Evolutionary conservation across 2,329 filamentous ascomycete species (phyloP), one percentile per base, ranked within the genome.

Genomic region (Pseudonectria foliicola): DNA sequence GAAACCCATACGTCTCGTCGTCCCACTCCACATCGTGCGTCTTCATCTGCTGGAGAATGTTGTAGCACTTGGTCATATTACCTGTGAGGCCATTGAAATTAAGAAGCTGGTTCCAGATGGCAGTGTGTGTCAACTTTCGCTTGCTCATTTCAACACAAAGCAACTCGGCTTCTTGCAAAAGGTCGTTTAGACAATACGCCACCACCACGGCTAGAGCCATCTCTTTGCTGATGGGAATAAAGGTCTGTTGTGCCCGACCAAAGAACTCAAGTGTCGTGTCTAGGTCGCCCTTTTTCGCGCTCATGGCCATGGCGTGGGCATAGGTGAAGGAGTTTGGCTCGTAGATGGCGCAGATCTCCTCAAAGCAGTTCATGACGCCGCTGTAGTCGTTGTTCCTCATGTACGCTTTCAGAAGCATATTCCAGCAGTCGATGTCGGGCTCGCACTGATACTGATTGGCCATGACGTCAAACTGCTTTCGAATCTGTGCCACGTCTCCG

Each of bases 51-150:
- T 61, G 56, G 14, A 77, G 59, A 6, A 75, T 37, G 4, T 59
- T 62, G 46, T 75, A 69, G 34, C 74, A 62, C 31, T 61, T 61
- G n/a, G 53, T 54, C 6, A 77, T 55, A 34, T 70, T 66, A 36
- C 81, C 73, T 6, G 73, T 70, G 36, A 75, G 63, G 6, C 84
- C 85, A 55, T 87, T 73, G 40, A 82, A 75, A 37, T 73, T 69
- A 4, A 95, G 64, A 23, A 95, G 62, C 34, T 77, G 70, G 53
- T 95, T 95, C 85, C 85, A 95, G 52, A 87, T 75, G 23, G 70
- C 65, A 3, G 79, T 79, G 14, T 59, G 61, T 2, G 70, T 64
- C 2, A 76, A 70, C 13, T 67, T 62, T 41, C 68, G 65, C 10
- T 60, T 58, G 14, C 79, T 64, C 23, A 77, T 70, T 29, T 73